phyloP scores from a whole-genome alignment of 495 filamentous ascomycete genomes.

The Xylaria intraflava region DNA sequence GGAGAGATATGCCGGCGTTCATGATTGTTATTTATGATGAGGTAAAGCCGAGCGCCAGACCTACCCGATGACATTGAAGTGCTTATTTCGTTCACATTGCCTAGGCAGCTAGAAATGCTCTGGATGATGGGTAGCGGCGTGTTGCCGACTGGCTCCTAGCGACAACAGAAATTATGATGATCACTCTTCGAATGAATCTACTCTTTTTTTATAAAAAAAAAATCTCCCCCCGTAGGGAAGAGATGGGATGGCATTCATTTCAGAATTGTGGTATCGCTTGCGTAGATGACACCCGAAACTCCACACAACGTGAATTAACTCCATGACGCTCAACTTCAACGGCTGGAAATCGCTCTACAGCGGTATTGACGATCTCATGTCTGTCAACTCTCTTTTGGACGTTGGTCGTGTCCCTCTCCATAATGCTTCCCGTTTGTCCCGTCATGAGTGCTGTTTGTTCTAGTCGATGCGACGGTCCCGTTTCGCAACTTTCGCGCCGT shows the following conservation, averaged over 20 bases:
- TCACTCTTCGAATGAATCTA: too few species aligned
- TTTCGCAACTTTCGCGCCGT: constrained; percentile 28
- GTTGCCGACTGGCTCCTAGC: not conserved
- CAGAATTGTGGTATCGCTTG: too few species aligned
- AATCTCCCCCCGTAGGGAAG: too few species aligned
- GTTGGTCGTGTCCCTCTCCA: constrained; percentile 21
- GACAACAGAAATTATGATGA: not conserved
- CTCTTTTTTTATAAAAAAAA: too few species aligned
- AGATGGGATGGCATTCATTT: too few species aligned
- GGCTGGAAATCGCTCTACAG: too few species aligned
- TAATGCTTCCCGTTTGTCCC: constrained; percentile 29
- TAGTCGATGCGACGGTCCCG: constrained; percentile 35
- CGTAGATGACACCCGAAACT: too few species aligned
- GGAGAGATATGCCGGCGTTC: not conserved
- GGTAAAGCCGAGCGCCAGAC: not conserved
- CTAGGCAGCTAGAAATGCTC: not conserved
- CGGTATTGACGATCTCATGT: too few species aligned
- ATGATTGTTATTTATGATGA: not conserved
- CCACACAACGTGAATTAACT: too few species aligned
- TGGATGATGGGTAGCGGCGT: not conserved
- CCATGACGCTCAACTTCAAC: too few species aligned
- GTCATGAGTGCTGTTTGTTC: constrained; percentile 22
- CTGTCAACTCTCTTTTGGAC: not conserved
- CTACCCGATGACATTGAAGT: not conserved
- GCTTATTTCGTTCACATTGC: not conserved